phyloP scores from a whole-genome alignment of 1,284 basidiomycete genomes.

The Albatrellus sp. region DNA sequence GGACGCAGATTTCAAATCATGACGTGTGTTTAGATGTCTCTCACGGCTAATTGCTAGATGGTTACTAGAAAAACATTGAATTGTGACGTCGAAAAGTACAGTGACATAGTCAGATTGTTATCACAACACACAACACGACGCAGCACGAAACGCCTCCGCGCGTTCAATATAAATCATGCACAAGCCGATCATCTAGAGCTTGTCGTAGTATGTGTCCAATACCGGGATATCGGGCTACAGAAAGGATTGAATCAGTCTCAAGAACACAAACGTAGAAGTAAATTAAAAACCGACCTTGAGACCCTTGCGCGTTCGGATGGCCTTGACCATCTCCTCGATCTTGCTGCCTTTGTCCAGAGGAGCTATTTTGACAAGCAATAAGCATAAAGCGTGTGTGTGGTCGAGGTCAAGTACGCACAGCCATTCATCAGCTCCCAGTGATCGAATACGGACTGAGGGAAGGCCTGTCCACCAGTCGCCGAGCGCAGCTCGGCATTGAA shows the following conservation, averaged over 20 bases:
- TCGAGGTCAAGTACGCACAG: slow-evolving; percentile 29
- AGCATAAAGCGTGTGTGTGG: slow-evolving; percentile 9
- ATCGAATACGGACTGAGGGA: slow-evolving; percentile 95
- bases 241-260: slow-evolving; percentile 6
- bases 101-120: too few relatives aligned
- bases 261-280: background rate
- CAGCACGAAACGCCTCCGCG: too few relatives aligned
- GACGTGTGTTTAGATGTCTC: too few relatives aligned
- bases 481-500: slow-evolving; percentile 96
- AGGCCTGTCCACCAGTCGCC: slow-evolving; percentile 93
- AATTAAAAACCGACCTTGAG: slow-evolving; percentile 52
- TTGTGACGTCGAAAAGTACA: too few relatives aligned
- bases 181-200: slow-evolving; percentile 21
- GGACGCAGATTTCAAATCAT: too few relatives aligned
- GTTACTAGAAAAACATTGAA: too few relatives aligned
- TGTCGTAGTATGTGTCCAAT: slow-evolving; percentile 88
- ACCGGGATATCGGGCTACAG: slow-evolving; percentile 71
- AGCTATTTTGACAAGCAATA: slow-evolving; percentile 26
- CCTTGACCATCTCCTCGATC: slow-evolving; percentile 74
- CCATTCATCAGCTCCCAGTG: slow-evolving; percentile 84
- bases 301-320: slow-evolving; percentile 87
- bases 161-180: too few relatives aligned
- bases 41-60: too few relatives aligned
- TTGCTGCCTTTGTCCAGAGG: slow-evolving; percentile 82
- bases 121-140: too few relatives aligned